Conservation (phyloP, 495 filamentous ascomycete species). For the Aspergillus sclerotiicarbonarius region DNA sequence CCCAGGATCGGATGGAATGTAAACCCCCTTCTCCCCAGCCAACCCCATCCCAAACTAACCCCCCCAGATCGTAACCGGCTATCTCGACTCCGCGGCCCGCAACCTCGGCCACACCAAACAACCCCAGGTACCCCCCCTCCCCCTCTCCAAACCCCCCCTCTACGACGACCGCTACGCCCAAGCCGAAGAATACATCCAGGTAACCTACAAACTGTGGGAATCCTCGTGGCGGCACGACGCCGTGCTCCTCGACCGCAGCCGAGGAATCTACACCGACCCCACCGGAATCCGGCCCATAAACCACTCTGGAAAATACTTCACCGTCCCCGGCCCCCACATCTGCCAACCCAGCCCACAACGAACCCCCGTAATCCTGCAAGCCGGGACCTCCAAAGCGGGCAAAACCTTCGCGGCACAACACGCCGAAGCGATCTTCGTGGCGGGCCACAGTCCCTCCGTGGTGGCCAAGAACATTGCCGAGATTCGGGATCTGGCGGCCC, state of each 20-base stretch:
- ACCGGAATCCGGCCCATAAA: slow-evolving; percentile 60
- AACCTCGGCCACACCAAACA: slow-evolving; percentile 59
- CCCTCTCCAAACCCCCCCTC: slow-evolving; percentile 22
- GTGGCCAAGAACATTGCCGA: slow-evolving; percentile 50
- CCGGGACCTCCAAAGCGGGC: slow-evolving; percentile 61
- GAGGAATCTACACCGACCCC: slow-evolving; percentile 60
- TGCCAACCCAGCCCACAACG: slow-evolving; percentile 63
- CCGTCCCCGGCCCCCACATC: slow-evolving; percentile 63
- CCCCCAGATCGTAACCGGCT: slow-evolving; percentile 59
- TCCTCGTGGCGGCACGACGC: slow-evolving; percentile 69
- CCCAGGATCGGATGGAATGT: slow-evolving; percentile 59
- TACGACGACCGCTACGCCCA: slow-evolving; percentile 68
- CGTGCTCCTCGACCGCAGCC: slow-evolving; percentile 53
- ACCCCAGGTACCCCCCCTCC: slow-evolving; percentile 29
- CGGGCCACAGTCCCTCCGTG: slow-evolving; percentile 45
- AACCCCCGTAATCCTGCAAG: slow-evolving; percentile 64
- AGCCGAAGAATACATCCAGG: slow-evolving; percentile 66
- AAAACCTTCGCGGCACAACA: slow-evolving; percentile 63
- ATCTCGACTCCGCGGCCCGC: slow-evolving; percentile 63
- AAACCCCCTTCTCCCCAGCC: slow-evolving; percentile 10
- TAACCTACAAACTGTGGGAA: slow-evolving; percentile 69
- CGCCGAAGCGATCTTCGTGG: slow-evolving; percentile 54
- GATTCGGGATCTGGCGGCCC: slow-evolving; percentile 47
- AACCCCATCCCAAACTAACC: slow-evolving; percentile 3
- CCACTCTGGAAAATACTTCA: slow-evolving; percentile 64